A percentile compares a stretch with the other conserved stretches of the same genome.
These are phyloP conservation scores for Ceratocystis harringtonii DNA, from an alignment of 2,329 filamentous ascomycete species.

Conservation along the genomic window DNA sequence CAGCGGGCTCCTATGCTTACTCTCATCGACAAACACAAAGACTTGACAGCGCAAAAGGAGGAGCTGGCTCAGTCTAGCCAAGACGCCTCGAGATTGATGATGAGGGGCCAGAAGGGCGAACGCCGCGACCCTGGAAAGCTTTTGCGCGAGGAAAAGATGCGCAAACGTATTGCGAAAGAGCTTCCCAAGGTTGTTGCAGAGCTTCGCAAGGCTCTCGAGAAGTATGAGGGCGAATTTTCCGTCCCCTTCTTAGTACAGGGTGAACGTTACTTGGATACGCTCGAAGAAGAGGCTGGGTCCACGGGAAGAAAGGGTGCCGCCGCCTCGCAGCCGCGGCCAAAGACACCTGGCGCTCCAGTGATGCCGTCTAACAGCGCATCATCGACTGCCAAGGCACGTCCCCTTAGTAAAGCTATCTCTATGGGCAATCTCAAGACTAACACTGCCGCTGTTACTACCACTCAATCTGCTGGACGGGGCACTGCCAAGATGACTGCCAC, in stretches of 20 bases:
- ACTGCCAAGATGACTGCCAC: constrained; percentile 40
- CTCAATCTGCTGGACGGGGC: constrained; percentile 25
- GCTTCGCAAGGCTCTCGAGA: constrained; percentile 64
- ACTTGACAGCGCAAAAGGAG: constrained; percentile 70
- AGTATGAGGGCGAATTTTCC: constrained; percentile 88
- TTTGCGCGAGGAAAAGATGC: constrained; percentile 93
- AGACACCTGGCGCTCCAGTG: constrained; percentile 35
- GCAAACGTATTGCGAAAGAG: constrained; percentile 92
- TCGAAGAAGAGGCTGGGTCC: constrained; percentile 46
- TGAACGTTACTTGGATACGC: constrained; percentile 71
- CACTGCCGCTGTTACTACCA: constrained; percentile 5
- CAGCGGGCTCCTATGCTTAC: constrained; percentile 74
- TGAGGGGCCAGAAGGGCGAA: constrained; percentile 82
- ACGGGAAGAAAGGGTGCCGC: constrained; percentile 33
- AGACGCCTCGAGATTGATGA: constrained; percentile 85
- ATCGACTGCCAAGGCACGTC: constrained; percentile 25
- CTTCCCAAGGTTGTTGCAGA: constrained; percentile 80
- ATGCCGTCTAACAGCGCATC: constrained; percentile 53
- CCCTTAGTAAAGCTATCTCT: constrained; percentile 22
- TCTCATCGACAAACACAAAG: constrained; percentile 70
- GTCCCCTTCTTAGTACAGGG: constrained; percentile 87
- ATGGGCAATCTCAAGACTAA: constrained; percentile 18
- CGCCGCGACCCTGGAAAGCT: constrained; percentile 88
- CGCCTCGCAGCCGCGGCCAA: constrained; percentile 35
- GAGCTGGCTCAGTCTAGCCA: constrained; percentile 82